Base-by-base conservation (phyloP, 2,329 filamentous ascomycete species). In the Periconia sp. region DNA sequence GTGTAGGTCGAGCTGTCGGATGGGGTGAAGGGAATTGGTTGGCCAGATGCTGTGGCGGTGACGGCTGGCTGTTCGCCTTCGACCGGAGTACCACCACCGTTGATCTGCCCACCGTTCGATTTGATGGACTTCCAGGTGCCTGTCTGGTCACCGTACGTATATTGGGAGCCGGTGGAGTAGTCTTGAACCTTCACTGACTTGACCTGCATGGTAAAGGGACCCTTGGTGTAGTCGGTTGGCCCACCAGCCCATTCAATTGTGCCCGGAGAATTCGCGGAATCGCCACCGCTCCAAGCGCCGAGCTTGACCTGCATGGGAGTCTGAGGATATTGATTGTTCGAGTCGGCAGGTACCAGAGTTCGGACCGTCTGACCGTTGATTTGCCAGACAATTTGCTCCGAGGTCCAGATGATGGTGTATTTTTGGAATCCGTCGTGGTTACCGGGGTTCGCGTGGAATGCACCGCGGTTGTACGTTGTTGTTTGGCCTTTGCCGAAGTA, bases 401-500 rank as follows among this genome's bases (percentile, higher is more conserved):
- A 77, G 0, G 90, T 96, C 94, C 94, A 99, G 69, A 96, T 91
- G 59, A 97, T 77, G 3, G 86, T 85, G 74, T 97, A 99, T 8
- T 85, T 96, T 70, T 92, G 86, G 70, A 87, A 96, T 24, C 79
- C 70, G 36, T 77, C 77, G 68, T 96, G 91, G 51, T 87, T 94
- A 59, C 81, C 73, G 50, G 76, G 54, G 63, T 85, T 76, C 4
- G 82, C 73, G 69, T 95, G 89, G 68, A 89, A 92, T 45, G 88
- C 85, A 50, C 89, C 92, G 42, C 94, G 87, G 73, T 95, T 90
- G 76, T 92, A 95, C n/a, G 81, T 81, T 21, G 81, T 86, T 0
- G 89, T 92, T 56, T 88, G 80, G 39, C 92, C 94, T 72, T 97
- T 96, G 69, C 91, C 90, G 59, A 99, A 99, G 74, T 95, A 99